phyloP scores from a whole-genome alignment of 371 early-diverging fungal genomes.

The Haplosporangium sp. region DNA sequence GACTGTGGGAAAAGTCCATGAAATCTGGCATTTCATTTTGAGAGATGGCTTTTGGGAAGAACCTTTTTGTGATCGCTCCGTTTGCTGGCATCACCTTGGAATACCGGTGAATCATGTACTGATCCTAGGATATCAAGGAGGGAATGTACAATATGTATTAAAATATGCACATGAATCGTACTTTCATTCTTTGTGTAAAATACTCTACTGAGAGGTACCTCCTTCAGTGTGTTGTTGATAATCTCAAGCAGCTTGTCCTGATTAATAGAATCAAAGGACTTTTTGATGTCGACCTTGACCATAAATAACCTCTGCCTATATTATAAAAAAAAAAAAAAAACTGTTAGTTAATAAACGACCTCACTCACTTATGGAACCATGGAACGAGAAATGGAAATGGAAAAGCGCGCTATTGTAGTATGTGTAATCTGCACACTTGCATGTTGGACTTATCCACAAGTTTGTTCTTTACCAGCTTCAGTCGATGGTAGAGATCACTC shows the following conservation, averaged over 20 bases:
- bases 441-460: constrained; percentile 13
- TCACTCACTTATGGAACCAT: constrained; percentile 5
- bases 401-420: too few species aligned
- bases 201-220: constrained; percentile 43
- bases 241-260: constrained; percentile 72
- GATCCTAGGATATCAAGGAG: constrained; percentile 56
- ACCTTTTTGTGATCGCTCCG: constrained; percentile 55
- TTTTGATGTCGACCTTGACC: constrained; percentile 85
- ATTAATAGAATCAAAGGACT: constrained; percentile 84
- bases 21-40: constrained; percentile 59
- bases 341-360: background rate
- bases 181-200: background rate
- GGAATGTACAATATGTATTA: background rate
- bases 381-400: too few species aligned
- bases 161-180: background rate
- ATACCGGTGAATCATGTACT: constrained; percentile 70
- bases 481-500: constrained; percentile 63
- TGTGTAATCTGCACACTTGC: too few species aligned
- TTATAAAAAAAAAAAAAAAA: background rate
- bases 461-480: constrained; percentile 61
- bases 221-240: constrained; percentile 60
- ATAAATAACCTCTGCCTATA: constrained; percentile 66
- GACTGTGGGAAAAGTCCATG: constrained; percentile 55
- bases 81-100: constrained; percentile 55
- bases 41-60: constrained; percentile 58